phyloP scores from a whole-genome alignment of 345 rosid species.

The Conringia planisiliqua region DNA sequence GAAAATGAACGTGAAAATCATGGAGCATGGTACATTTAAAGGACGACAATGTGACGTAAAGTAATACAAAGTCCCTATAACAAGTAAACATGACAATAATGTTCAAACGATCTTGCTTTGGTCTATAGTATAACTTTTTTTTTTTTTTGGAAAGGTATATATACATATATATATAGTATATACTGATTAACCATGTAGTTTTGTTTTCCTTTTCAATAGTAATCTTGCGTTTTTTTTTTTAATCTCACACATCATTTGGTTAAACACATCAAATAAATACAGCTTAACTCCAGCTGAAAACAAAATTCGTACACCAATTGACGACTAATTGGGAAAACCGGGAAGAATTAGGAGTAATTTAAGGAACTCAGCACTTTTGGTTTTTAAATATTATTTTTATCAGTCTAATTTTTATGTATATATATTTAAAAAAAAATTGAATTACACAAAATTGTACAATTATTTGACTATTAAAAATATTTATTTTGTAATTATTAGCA shows the following conservation, averaged over 20 bases:
- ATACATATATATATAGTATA: neutral
- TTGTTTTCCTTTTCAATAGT: neutral
- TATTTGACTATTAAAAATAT: too few species aligned
- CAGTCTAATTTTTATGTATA: too few species aligned
- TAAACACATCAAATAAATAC: neutral
- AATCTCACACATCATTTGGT: neutral
- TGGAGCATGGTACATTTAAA: constrained; percentile 12
- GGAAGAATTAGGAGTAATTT: too few species aligned
- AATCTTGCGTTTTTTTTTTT: neutral
- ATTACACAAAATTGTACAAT: too few species aligned
- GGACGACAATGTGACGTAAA: constrained; percentile 23
- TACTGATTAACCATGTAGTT: neutral
- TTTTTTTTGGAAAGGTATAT: neutral
- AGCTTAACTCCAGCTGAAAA: too few species aligned
- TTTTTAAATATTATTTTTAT: too few species aligned
- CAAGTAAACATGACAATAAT: constrained; percentile 14
- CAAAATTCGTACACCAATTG: too few species aligned
- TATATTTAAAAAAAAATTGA: too few species aligned
- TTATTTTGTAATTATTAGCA: too few species aligned
- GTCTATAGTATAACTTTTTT: neutral
- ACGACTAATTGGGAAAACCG: too few species aligned
- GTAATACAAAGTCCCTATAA: neutral
- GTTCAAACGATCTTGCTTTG: neutral
- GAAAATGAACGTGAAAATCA: constrained; percentile 26
- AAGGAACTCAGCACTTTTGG: too few species aligned